Base-by-base conservation (phyloP, 2,329 filamentous ascomycete species). In the Fusarium napiforme region DNA sequence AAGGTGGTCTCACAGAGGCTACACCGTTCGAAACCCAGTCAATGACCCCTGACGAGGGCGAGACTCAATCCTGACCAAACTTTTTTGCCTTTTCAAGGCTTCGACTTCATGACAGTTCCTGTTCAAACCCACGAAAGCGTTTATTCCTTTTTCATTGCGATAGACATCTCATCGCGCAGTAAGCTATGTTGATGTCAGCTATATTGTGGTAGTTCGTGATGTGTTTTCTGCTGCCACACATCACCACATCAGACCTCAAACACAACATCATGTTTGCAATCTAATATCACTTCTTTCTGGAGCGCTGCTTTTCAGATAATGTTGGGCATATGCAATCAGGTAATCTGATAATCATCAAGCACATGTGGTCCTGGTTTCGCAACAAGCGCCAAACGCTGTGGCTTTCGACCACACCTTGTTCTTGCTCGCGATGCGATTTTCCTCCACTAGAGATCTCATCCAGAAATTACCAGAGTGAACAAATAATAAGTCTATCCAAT, bases 101-200 rank as follows among this genome's bases (percentile, higher is more conserved):
- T 23, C 5, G 5, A 32, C 46, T 9, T 32, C 0, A 3, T 5
- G 3, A 49, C 2, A 9, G 15, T 23, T n/a, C 21, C 21, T 14
- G 2, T 12, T 18, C 21, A 9, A 7, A 12, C 28, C 30, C 3
- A 32, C 5, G 5, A n/a, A 32, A 23, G 3, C 3, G 7, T n/a
- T 5, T n/a, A 10, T 21, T 21, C 4, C 0, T 30, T n/a, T 18
- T 9, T 47, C 4, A 5, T 7, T 21, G 4, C 18, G 45, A 21
- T 8, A 28, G 19, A 28, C 0, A 11, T 2, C 7, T 12, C 19
- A 21, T 10, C 26, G 9, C 6, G 7, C 0, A 5, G 3, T 21
- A 0, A 28, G 15, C 4, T 9, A 28, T 46, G 0, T 8, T 4
- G 19, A 26, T 4, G 10, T 4, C 4, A 14, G 26, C 12, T 30